Base-by-base conservation (phyloP, 768 basidiomycete genomes). In the Lactarius quietus region DNA sequence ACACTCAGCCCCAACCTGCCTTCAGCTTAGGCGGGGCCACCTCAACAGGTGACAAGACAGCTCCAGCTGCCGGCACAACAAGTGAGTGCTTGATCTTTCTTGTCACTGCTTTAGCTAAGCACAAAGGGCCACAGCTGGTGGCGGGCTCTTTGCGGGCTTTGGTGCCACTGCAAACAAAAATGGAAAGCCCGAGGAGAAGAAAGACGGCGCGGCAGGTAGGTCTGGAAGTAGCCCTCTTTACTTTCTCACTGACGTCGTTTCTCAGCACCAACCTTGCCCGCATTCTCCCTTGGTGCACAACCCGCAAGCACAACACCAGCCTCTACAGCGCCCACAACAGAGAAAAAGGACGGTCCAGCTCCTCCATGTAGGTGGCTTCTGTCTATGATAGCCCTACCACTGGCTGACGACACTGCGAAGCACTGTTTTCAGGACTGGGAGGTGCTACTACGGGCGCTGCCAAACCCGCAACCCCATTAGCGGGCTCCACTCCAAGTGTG, bases 151-250 rank as follows among this genome's bases (percentile, higher is more conserved):
- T 45, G 55, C 68, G 39, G 57, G 41, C 59, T 55, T 71, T 1
- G 68, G 78, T 66, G 76, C 77, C 5, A 72, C 67, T 68, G 52
- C 68, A 68, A 53, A 71, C 67, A 69, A 69, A 62, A 59, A 65
- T 35, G 64, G 55, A 45, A 79, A 77, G 70, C 78, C 80, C 12
- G 77, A 77, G 45, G 82, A 82, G 62, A 82, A 79, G 68, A 74
- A 74, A 65, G 77, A 77, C 48, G 68, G 68, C 31, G 23, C 62
- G 8, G 6, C 70, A 17, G 31, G 67, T 68, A 62, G 12, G 52
- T 31, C n/a, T 23, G 9, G 14, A 15, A 35, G 35, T 6, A 10
- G 35, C 6, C 28, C 18, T 7, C 20, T 41, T 29, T 43, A 35
- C 48, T 14, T 36, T 20, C 36, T 38, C 3, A 28, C 29, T 56